Evolutionary conservation across 108 stramenopile species (phyloP).

Genomic region (Stephanodiscus minutulus): DNA sequence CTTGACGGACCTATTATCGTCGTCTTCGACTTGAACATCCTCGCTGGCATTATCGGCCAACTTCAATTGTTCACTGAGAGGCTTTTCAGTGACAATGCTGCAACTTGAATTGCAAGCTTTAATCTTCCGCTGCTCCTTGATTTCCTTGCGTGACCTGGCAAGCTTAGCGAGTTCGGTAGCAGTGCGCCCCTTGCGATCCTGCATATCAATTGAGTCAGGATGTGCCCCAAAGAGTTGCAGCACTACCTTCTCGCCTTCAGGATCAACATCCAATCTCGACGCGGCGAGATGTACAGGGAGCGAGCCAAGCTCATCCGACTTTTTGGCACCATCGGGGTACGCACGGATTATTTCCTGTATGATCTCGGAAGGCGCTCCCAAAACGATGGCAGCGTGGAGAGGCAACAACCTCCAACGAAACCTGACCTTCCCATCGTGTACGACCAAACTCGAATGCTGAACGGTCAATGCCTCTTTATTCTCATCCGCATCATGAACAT

Average conservation of each 20-base stretch:
- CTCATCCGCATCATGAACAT: slow-evolving; percentile 27
- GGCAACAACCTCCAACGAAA: slow-evolving; percentile 50
- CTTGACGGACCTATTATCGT: slow-evolving; percentile 36
- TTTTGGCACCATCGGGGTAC: slow-evolving; percentile 38
- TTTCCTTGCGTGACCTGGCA: slow-evolving; percentile 39
- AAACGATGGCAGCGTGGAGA: slow-evolving; percentile 49
- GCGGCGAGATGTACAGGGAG: slow-evolving; percentile 51
- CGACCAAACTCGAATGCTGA: slow-evolving; percentile 15
- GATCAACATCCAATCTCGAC: slow-evolving; percentile 47
- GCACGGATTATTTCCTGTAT: slow-evolving; percentile 36
- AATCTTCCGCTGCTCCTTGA: slow-evolving; percentile 33
- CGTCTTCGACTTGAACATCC: slow-evolving; percentile 17
- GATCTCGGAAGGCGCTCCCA: slow-evolving; percentile 43
- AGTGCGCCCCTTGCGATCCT: slow-evolving; percentile 49
- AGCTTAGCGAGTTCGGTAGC: slow-evolving; percentile 47
- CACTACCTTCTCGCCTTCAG: slow-evolving; percentile 46
- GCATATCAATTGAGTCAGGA: slow-evolving; percentile 45
- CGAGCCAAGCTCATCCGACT: slow-evolving; percentile 42
- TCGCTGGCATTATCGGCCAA: neutral
- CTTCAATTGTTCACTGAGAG: slow-evolving; percentile 1
- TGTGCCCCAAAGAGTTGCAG: slow-evolving; percentile 41
- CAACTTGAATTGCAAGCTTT: slow-evolving; percentile 1
- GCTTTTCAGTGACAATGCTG: slow-evolving; percentile 16
- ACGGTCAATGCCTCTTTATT: slow-evolving; percentile 22
- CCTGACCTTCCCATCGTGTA: slow-evolving; percentile 29